phyloP scores from a whole-genome alignment of 208 protist genomes.

The Leishmania gerbilli region DNA sequence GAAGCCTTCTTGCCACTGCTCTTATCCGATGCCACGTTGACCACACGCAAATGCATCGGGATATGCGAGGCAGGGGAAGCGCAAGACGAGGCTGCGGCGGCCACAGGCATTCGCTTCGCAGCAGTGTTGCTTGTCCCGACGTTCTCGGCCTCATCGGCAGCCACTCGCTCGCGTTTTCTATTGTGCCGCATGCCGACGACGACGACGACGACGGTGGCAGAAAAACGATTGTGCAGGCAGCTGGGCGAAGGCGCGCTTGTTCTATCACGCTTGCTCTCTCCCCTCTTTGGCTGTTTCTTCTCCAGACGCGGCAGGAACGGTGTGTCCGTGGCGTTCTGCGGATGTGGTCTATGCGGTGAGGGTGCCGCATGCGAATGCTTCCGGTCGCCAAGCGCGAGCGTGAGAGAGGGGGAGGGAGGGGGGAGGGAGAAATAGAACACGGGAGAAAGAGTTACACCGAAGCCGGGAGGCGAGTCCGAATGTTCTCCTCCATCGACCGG shows the following conservation, averaged over 20 bases:
- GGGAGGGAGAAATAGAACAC: background rate
- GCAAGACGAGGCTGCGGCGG: background rate
- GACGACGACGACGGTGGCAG: background rate
- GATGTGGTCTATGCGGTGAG: background rate
- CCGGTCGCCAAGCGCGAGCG: background rate
- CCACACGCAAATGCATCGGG: background rate
- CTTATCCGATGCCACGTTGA: background rate
- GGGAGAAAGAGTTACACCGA: background rate
- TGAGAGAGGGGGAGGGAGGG: background rate
- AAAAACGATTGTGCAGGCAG: background rate
- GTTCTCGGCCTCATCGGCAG: conserved; percentile 1
- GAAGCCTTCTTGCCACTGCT: background rate
- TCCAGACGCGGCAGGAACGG: too few relatives aligned
- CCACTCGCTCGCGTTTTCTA: conserved; percentile 9
- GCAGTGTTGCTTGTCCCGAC: background rate
- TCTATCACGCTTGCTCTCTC: background rate
- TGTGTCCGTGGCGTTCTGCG: background rate
- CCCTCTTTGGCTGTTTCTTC: background rate
- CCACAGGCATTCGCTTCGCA: background rate
- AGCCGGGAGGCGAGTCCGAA: background rate
- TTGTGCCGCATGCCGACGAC: background rate
- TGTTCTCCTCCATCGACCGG: background rate
- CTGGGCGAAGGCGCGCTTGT: background rate
- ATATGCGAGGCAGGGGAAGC: background rate
- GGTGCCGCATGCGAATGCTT: background rate